These are phyloP conservation scores for Isabelozyma pseudorhagii DNA, from an alignment of 805 yeast genomes.

Conservation along the genomic window DNA sequence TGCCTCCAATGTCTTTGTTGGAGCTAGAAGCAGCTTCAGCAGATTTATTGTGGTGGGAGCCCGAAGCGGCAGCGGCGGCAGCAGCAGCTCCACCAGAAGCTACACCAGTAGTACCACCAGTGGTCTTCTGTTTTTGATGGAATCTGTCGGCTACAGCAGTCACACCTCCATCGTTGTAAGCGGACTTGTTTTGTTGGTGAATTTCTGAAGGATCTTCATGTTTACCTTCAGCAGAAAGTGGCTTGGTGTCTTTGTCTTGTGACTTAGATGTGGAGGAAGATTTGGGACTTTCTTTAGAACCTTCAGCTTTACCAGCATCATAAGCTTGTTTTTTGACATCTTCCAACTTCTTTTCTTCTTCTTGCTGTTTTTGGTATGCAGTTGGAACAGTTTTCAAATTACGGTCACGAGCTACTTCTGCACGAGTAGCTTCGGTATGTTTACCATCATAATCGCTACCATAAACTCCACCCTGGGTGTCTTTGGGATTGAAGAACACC, in stretches of 20 bases:
- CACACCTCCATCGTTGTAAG: conserved; percentile 26
- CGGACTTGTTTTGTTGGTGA: conserved; percentile 29
- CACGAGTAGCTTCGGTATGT: conserved; percentile 23
- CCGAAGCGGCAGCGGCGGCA: neutral
- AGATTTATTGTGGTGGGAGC: neutral
- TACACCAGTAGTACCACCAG: conserved; percentile 2
- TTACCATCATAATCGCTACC: conserved; percentile 4
- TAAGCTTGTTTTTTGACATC: conserved; percentile 8
- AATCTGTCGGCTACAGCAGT: conserved; percentile 14
- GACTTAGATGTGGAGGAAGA: no score
- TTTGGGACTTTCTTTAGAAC: neutral
- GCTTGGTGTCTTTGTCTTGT: neutral
- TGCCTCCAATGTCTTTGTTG: neutral
- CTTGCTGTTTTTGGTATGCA: conserved; percentile 12
- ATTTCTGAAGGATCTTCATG: conserved; percentile 17
- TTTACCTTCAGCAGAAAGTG: conserved; percentile 9
- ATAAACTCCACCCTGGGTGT: conserved; percentile 33
- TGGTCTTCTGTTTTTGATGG: conserved; percentile 1
- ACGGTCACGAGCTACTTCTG: conserved; percentile 10
- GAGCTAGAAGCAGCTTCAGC: neutral
- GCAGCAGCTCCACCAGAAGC: neutral
- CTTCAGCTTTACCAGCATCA: neutral
- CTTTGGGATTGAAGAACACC: conserved; percentile 30
- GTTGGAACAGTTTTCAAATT: conserved; percentile 21
- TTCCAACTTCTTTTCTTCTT: conserved; percentile 6